Evolutionary conservation across 371 early-diverging fungal species (phyloP), one percentile per base, ranked within the genome.

Genomic region (Mucor plumbeus): DNA sequence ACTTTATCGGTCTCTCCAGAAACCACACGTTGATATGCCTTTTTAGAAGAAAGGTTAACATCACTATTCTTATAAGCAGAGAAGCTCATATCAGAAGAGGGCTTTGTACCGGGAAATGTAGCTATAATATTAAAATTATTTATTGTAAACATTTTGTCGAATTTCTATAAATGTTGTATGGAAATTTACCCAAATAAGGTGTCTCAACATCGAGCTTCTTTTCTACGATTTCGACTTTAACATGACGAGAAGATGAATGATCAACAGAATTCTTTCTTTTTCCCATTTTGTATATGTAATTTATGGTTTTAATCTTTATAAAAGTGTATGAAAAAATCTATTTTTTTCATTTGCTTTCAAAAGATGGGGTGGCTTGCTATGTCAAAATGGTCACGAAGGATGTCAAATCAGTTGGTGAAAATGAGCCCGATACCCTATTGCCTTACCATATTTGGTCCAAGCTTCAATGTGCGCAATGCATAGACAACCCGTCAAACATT

Each of bases 1-100:
- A 93, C 86, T 75, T 91, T 92, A 36, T 89, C 87, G 1, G 89
- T 91, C 60, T 92, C 91, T 26, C 87, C 91, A 36, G 82, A 84
- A 3, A 92, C 66, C 17, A 91, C 72, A 21, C 78, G 71, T 26
- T 83, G 72, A 13, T 56, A 56, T 13, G 67, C 73, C 47, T 69
- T 68, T 11, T 68, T 65, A 3, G 63, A 11, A 33, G 62, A 61
- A 21, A 60, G 41, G 5, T 71, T 70, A 3, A 10, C 53, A 26
- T 69, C 69, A 0, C 39, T 21, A 10, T 69, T 67, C 39, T 71
- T 76, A 34, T 81, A 76, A 39, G 72, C 66, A 38, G 72, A 67
- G 40, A 80, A 80, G 9, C 36, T 33, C 26, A 78, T 78, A 38
- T 77, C 74, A 7, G 67, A 61, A 19, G 74, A 31, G 17, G 83